Base-by-base conservation (phyloP, 345 rosid species). In the Salix arbutifolia region DNA sequence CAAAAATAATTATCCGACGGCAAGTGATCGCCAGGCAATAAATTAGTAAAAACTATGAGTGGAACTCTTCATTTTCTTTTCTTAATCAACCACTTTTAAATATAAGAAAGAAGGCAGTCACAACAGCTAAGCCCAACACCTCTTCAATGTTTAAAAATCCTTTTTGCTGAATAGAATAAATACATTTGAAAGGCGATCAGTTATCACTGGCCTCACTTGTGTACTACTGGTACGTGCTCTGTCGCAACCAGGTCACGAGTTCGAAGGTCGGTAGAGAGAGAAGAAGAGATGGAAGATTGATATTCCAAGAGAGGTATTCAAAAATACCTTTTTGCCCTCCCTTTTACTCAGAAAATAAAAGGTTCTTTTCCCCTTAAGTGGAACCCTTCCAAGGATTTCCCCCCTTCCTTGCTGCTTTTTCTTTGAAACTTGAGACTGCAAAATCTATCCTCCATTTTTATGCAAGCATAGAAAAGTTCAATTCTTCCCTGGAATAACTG, bases 131-230 rank as follows among this genome's bases (percentile, higher is more conserved):
- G 9, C 21, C 23, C 19, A 10, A 0, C 60, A 53, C 3, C 11
- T 53, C 60, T 2, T 52, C 2, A 1, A 50, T 50, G 56, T 50
- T 50, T 0, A 38, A 8, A 8, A 8, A 2, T 8, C 11, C 11
- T 38, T 38, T 40, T 8, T 2, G 42, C 44, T 42, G 46, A 3
- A 10, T 42, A 11, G 0, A 42, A 10, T 42, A 11, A 58, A 58
- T 0, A 0, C 0, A 23, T 10, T 58, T n/a, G 3, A 3, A 58
- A 19, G 1, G 64, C 1, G 0, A 0, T 1, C 0, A 0, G 0
- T 0, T 1, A 1, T 23, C 28, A 58, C 64, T 4, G 26, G 14
- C 64, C 6, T 23, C 5, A 0, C 14, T n/a, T 10, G 62, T 58
- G 62, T 0, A 1, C 26, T 58, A 2, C 0, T 1, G 64, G 64